phyloP scores from a whole-genome alignment of 257 asterid species.

The Cordia subcordata region DNA sequence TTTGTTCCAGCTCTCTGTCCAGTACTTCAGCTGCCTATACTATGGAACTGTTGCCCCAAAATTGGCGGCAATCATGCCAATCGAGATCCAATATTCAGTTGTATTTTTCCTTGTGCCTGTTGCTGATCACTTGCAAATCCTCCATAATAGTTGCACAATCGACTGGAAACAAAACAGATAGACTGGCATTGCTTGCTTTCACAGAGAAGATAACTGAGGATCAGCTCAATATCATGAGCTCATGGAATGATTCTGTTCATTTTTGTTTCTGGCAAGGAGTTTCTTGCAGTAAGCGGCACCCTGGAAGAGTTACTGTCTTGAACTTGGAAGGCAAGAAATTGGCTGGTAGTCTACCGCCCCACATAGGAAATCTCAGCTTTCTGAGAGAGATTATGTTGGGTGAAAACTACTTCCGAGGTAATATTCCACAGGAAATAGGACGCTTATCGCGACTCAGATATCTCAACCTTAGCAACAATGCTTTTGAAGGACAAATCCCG shows the following conservation, averaged over 20 bases:
- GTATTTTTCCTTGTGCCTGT: background rate
- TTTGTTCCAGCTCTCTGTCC: too few relatives aligned
- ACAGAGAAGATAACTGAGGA: conserved; percentile 7
- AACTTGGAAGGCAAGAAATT: conserved; percentile 20
- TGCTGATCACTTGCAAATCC: background rate
- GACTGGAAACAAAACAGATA: conserved; percentile 8
- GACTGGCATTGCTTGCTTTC: conserved; percentile 2
- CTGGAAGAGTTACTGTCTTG: conserved; percentile 17
- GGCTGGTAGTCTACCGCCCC: conserved; percentile 31
- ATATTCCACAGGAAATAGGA: conserved; percentile 34
- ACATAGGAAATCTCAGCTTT: conserved; percentile 39
- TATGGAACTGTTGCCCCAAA: background rate
- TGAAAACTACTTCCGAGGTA: conserved; percentile 24
- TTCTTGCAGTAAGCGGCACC: conserved; percentile 19
- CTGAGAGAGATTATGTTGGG: conserved; percentile 18
- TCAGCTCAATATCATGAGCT: conserved; percentile 1
- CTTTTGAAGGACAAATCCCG: conserved; percentile 36
- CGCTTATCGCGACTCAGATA: conserved; percentile 14
- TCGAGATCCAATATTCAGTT: background rate
- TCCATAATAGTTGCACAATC: background rate
- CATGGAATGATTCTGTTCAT: conserved; percentile 10
- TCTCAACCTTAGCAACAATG: conserved; percentile 27
- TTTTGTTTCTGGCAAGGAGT: conserved; percentile 12
- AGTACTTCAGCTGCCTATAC: background rate
- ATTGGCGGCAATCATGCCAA: background rate